Conservation (phyloP, 345 rosid genomes). For the Erucastrum elatum region DNA sequence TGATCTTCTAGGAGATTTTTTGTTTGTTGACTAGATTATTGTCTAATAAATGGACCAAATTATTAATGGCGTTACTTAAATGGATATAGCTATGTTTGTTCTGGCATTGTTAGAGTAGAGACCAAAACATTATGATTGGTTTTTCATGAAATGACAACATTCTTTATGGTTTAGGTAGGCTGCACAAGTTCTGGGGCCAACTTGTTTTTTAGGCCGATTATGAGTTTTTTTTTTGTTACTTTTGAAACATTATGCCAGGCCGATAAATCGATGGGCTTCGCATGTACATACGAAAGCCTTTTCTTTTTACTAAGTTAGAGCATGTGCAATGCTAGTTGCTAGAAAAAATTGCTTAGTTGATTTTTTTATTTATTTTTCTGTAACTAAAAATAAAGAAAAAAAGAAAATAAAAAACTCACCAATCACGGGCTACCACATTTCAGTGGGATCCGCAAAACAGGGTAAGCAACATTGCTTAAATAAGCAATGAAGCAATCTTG, state of each 20-base stretch:
- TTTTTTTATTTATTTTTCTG: no score
- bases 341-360: no score
- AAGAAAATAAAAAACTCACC: no score
- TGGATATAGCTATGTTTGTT: background rate
- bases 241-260: background rate
- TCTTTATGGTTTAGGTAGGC: background rate
- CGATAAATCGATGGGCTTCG: conserved; percentile 5
- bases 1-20: background rate
- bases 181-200: background rate
- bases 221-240: background rate
- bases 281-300: background rate
- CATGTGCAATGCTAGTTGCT: no score
- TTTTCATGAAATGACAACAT: background rate
- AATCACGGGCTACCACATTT: no score
- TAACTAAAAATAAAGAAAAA: no score
- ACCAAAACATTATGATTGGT: background rate
- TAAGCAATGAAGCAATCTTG: no score
- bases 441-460: no score
- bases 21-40: background rate
- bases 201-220: background rate
- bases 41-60: background rate
- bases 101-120: background rate
- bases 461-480: no score
- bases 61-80: background rate
- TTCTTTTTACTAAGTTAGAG: background rate